Base-by-base conservation (phyloP, 176 grass and related monocot genomes). In the Hsuehochloa calcarea region DNA sequence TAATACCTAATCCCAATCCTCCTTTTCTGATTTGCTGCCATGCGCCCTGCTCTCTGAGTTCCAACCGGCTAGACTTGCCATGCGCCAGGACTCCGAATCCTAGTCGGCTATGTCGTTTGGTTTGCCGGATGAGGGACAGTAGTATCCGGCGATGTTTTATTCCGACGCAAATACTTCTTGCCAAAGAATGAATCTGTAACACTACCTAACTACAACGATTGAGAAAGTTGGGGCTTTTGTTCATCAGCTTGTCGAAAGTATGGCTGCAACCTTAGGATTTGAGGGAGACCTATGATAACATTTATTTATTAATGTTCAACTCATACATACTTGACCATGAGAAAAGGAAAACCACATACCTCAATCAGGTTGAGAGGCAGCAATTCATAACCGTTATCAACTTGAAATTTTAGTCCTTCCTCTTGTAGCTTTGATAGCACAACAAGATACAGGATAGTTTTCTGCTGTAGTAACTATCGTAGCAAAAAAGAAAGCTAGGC, bases 391-490 rank as follows among this genome's bases (percentile, higher is more conserved):
- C 93, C 91, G 46, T 90, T 96, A 92, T 98, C 93, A 43, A 79
- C 89, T 78, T 98, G 93, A 80, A 90, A 98, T 37, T 79, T 85
- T 70, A 98, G 41, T 75, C 90, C 96, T 92, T 98, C 93, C 66
- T 98, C 96, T 84, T 82, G 78, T 81, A 98, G 86, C 82, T 98
- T 98, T 3, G 89, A 92, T 49, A 98, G 63, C 78, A 98, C 74
- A 7, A 82, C 73, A 70, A 84, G 82, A 76, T 96, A 82, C 73
- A 65, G 86, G 82, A 76, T 96, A 98, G 85, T 93, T 90, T 84
- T 98, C 93, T 61, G 91, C 88, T 88, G 93, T 88, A 88, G 96
- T 94, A 83, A 98, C 80, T n/a, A n/a, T n/a, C n/a, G n/a, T n/a
- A n/a, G n/a, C n/a, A n/a, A n/a, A n/a, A n/a, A n/a, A n/a, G n/a